Conservation (phyloP, 176 grass and related monocot genomes). For the Aegilops bicornis region DNA sequence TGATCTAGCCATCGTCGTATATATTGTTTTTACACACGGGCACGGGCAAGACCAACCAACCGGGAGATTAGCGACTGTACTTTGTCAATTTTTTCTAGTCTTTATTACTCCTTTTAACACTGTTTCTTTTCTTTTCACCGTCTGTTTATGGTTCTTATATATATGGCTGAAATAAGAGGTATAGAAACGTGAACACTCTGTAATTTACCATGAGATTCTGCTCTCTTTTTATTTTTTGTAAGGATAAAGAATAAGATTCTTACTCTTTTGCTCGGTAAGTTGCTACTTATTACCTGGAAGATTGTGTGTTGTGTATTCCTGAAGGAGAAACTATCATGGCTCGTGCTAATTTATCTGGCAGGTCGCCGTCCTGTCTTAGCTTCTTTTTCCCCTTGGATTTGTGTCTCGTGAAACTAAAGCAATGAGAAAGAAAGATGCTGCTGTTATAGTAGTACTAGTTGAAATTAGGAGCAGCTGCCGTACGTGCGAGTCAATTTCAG, state of each 20-base stretch:
- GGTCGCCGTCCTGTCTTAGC: conserved; percentile 27
- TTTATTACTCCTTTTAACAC: conserved; percentile 27
- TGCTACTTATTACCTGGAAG: neutral
- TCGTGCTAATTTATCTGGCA: conserved; percentile 28
- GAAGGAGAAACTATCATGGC: conserved; percentile 21
- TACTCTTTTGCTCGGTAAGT: neutral
- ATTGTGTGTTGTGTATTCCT: neutral
- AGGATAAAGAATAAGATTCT: conserved; percentile 12
- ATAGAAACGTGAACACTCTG: conserved; percentile 34
- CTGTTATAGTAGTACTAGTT: neutral
- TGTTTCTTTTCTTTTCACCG: neutral
- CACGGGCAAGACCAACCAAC: neutral
- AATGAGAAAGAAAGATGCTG: conserved; percentile 1
- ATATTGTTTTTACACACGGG: conserved; percentile 29
- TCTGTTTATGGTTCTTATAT: conserved; percentile 9
- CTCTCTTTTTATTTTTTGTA: neutral
- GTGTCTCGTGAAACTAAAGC: conserved; percentile 38
- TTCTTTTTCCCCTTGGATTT: conserved; percentile 31
- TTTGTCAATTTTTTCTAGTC: conserved; percentile 45
- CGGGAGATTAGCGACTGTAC: conserved; percentile 39
- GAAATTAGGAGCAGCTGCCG: conserved; percentile 4
- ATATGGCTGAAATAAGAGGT: conserved; percentile 38
- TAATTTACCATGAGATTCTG: conserved; percentile 9
- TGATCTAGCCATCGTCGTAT: conserved; percentile 18
- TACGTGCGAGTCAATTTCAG: conserved; percentile 25